Evolutionary conservation across 108 stramenopile species (phyloP).

Genomic region (Pelagomonas calceolata): DNA sequence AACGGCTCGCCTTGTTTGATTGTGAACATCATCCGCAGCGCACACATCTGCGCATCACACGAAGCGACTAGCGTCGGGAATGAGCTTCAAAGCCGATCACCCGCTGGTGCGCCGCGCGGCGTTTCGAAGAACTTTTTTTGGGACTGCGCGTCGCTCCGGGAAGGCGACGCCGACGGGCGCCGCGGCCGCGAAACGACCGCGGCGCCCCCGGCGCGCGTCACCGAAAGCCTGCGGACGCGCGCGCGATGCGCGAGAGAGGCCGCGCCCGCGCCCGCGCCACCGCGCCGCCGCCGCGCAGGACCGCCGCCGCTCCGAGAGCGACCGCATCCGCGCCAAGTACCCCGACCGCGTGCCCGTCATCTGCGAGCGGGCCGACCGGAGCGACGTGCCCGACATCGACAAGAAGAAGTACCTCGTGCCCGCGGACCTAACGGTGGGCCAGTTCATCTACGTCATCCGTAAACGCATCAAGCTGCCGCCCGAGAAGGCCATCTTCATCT

Average conservation of each 20-base stretch:
- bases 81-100: neutral
- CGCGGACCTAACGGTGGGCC: slow-evolving; percentile 85
- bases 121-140: neutral
- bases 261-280: too few species aligned
- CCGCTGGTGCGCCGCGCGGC: neutral
- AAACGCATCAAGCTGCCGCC: slow-evolving; percentile 79
- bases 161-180: too few species aligned
- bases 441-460: slow-evolving; percentile 96
- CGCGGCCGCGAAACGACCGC: too few species aligned
- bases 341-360: slow-evolving; percentile 98
- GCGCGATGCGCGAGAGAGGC: too few species aligned
- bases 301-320: slow-evolving; percentile 66
- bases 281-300: neutral
- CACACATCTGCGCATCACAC: too few species aligned
- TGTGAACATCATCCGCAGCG: too few species aligned
- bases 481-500: slow-evolving; percentile 50
- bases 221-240: too few species aligned
- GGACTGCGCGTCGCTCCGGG: too few species aligned
- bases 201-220: too few species aligned
- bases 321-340: slow-evolving; percentile 85
- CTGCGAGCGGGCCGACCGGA: slow-evolving; percentile 85
- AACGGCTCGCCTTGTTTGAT: too few species aligned
- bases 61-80: too few species aligned
- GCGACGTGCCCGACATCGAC: slow-evolving; percentile 95
- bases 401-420: slow-evolving; percentile 95